A percentile compares a stretch with the other conserved stretches of the same genome.
Evolutionary conservation across 176 grass and related monocot species (phyloP).

Genomic region (Elymus sibiricus): DNA sequence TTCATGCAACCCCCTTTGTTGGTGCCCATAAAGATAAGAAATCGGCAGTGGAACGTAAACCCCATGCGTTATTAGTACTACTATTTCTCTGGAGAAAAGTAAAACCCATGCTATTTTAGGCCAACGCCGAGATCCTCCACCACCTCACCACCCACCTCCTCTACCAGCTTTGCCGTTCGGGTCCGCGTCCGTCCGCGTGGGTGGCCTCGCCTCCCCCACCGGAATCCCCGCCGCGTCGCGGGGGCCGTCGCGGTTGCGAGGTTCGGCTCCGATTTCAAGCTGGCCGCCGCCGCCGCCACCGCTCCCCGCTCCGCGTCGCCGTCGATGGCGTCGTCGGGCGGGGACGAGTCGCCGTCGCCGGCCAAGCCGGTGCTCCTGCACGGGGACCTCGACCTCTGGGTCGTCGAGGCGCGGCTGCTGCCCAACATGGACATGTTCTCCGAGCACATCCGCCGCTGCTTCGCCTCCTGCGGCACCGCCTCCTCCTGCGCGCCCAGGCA

Average conservation of each 20-base stretch:
- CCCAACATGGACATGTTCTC: conserved; percentile 97
- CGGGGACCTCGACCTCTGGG: conserved; percentile 79
- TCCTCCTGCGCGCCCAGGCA: conserved; percentile 28
- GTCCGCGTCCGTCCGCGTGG: not conserved
- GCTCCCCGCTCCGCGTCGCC: not conserved
- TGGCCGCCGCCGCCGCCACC: not conserved
- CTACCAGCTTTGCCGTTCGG: conserved; percentile 9
- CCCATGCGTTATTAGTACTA: not conserved
- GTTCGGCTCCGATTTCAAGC: not conserved
- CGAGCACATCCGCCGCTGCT: conserved; percentile 67
- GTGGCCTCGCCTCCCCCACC: conserved; percentile 19
- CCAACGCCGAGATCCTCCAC: conserved; percentile 27
- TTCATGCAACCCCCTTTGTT: too few species aligned
- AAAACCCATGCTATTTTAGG: conserved; percentile 32
- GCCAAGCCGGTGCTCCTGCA: conserved; percentile 57
- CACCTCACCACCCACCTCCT: not conserved
- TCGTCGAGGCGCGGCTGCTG: conserved; percentile 73
- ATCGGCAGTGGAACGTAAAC: not conserved
- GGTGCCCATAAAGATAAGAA: not conserved
- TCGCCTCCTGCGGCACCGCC: conserved; percentile 49
- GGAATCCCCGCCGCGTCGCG: not conserved
- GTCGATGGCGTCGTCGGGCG: conserved; percentile 42
- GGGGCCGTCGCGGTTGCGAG: not conserved
- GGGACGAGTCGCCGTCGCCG: conserved; percentile 19
- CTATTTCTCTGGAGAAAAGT: not conserved